Conservation (phyloP, 768 basidiomycete species). For the Macrolepiota fuliginosa region DNA sequence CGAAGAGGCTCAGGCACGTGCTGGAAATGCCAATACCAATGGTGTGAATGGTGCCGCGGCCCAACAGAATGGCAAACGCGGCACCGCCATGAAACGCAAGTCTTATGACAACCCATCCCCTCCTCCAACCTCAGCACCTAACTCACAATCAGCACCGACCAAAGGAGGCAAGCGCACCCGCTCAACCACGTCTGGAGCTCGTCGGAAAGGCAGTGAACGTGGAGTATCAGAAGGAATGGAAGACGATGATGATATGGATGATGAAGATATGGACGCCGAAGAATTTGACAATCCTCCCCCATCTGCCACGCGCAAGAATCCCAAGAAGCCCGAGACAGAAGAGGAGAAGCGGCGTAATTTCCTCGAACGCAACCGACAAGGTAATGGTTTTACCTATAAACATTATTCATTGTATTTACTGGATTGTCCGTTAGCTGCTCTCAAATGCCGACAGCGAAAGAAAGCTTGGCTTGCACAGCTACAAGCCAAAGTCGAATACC, state of each 20-base stretch:
- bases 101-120: slow-evolving; percentile 46
- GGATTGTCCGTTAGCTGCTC: slow-evolving; percentile 61
- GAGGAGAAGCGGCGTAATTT: slow-evolving; percentile 98
- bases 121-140: slow-evolving; percentile 27
- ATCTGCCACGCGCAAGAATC: slow-evolving; percentile 18
- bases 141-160: slow-evolving; percentile 22
- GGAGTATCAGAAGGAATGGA: slow-evolving; percentile 32
- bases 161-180: slow-evolving; percentile 39
- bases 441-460: slow-evolving; percentile 98
- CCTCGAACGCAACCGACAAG: slow-evolving; percentile 95
- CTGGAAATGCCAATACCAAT: slow-evolving; percentile 34
- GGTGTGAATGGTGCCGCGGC: slow-evolving; percentile 26
- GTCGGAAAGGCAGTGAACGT: slow-evolving; percentile 31
- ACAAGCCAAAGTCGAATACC: slow-evolving; percentile 90
- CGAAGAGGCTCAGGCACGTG: slow-evolving; percentile 79
- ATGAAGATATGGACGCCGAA: slow-evolving; percentile 39
- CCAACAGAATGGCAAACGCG: slow-evolving; percentile 44
- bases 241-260: slow-evolving; percentile 36
- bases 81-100: slow-evolving; percentile 62
- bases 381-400: slow-evolving; percentile 36
- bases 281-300: slow-evolving; percentile 29
- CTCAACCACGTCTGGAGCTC: slow-evolving; percentile 22
- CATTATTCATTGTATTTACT: neutral
- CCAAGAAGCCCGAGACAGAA: slow-evolving; percentile 90
- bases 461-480: slow-evolving; percentile 95